Evolutionary conservation across 2,329 filamentous ascomycete species (phyloP), one percentile per base, ranked within the genome.

Genomic region (Sporothrix brunneoviolacea): DNA sequence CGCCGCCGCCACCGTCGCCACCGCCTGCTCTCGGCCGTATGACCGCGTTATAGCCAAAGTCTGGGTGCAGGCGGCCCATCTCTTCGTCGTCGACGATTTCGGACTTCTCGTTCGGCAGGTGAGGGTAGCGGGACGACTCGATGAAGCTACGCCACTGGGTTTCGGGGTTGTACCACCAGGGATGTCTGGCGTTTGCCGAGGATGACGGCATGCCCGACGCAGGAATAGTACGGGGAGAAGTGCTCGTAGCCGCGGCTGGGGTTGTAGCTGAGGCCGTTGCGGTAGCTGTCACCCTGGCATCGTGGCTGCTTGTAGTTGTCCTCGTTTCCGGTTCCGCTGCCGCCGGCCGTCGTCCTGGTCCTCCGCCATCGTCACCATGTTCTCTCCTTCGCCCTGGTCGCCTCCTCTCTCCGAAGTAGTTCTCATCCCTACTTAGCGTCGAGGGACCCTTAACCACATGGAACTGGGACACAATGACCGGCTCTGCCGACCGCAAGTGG

Each of bases 401-500:
- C 12, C 37, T 24, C 24, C 28, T 8, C 4, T 22, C 43, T 18
- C 18, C 7, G 28, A 19, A 16, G 6, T 13, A 4, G 8, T 24
- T 36, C 18, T 38, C n/a, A 24, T 32, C 21, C 16, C 15, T 21
- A 8, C 32, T 22, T 13, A 19, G 18, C 10, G 33, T n/a, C 13
- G 28, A 12, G 1, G 46, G 36, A 15, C 42, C 40, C 16, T 52
- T 48, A 19, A 44, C 46, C 5, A 57, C 56, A 21, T 55, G 53
- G 21, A 50, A 55, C 48, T 58, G 58, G 8, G 76, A 68, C 42
- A 81, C 74, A 55, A 82, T 80, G 55, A 82, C 77, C 4, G 79
- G 78, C 53, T 82, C 78, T 30, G 74, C 70, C 3, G 76, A 75
- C 47, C 79, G 75, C 46, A 82, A 62, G 58, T 82, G 77, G 58